phyloP scores from a whole-genome alignment of 2,329 filamentous ascomycete species.

The Aspergillus quadricinctus region DNA sequence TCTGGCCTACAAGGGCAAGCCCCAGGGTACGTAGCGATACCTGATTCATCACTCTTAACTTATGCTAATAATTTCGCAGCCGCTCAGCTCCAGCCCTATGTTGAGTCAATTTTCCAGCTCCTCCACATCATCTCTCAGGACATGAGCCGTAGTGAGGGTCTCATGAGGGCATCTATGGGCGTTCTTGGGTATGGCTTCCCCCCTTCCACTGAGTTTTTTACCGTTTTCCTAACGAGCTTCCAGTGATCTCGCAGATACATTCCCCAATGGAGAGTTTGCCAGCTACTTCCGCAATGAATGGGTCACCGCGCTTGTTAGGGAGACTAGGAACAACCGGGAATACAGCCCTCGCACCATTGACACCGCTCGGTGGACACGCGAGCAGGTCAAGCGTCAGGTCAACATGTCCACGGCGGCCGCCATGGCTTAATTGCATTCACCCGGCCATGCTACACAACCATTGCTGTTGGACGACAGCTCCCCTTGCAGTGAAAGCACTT shows the following conservation, averaged over 20 bases:
- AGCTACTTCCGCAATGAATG: slow-evolving; percentile 86
- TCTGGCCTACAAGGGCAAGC: slow-evolving; percentile 77
- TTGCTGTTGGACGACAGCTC: slow-evolving; percentile 9
- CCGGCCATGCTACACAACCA: slow-evolving; percentile 4
- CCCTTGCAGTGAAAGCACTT: slow-evolving; percentile 11
- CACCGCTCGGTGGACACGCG: slow-evolving; percentile 93
- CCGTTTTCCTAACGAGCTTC: not conserved
- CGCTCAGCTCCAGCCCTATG: slow-evolving; percentile 67
- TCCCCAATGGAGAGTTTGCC: slow-evolving; percentile 82
- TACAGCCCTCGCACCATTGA: slow-evolving; percentile 81
- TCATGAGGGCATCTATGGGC: slow-evolving; percentile 93
- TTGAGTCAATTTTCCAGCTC: slow-evolving; percentile 81
- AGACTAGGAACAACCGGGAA: slow-evolving; percentile 84
- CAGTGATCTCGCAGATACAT: slow-evolving; percentile 90
- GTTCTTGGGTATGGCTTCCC: slow-evolving; percentile 74
- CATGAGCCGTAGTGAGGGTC: slow-evolving; percentile 80
- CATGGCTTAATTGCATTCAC: slow-evolving; percentile 31
- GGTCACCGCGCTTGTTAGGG: slow-evolving; percentile 84
- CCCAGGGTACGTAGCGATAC: slow-evolving; percentile 31
- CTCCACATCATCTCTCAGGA: slow-evolving; percentile 77
- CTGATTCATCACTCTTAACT: not conserved
- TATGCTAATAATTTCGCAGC: slow-evolving; percentile 44
- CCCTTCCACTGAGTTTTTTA: not conserved
- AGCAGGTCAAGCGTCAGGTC: slow-evolving; percentile 89
- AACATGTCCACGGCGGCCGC: slow-evolving; percentile 34